A percentile compares a stretch with the other conserved stretches of the same genome.
Conservation (phyloP, 345 rosid species). For the Syzygium oleosum region DNA sequence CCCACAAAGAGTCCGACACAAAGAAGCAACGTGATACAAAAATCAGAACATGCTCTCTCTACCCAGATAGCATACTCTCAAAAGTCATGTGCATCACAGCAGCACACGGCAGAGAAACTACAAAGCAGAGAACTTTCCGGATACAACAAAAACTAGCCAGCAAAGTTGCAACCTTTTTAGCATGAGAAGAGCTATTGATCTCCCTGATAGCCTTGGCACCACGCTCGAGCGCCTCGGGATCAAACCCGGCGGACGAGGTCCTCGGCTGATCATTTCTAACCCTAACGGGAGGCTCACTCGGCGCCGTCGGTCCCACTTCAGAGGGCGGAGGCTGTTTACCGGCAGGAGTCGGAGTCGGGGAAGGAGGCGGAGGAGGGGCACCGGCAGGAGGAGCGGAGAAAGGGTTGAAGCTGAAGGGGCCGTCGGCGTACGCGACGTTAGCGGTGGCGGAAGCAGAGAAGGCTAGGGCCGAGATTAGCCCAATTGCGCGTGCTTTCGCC, state of each 20-base stretch:
- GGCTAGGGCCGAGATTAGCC: slow-evolving; percentile 60
- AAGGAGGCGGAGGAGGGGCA: not conserved
- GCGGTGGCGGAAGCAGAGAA: slow-evolving; percentile 48
- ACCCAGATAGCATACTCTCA: not conserved
- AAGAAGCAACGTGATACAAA: not conserved
- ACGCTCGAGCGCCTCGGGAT: slow-evolving; percentile 86
- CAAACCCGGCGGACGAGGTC: slow-evolving; percentile 81
- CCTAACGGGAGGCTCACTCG: slow-evolving; percentile 16
- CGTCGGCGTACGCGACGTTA: slow-evolving; percentile 47
- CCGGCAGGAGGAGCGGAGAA: slow-evolving; percentile 25
- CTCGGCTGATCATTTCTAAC: slow-evolving; percentile 67
- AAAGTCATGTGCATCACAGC: not conserved
- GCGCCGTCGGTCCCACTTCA: slow-evolving; percentile 13
- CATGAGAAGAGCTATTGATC: slow-evolving; percentile 53
- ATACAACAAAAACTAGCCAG: not conserved
- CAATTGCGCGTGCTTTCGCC: slow-evolving; percentile 50
- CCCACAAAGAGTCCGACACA: not conserved
- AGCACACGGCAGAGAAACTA: not conserved
- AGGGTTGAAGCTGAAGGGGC: slow-evolving; percentile 44
- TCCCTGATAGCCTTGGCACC: slow-evolving; percentile 70
- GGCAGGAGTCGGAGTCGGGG: slow-evolving; percentile 21
- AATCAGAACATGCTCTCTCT: not conserved
- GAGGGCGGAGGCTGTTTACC: slow-evolving; percentile 26
- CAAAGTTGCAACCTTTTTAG: slow-evolving; percentile 55
- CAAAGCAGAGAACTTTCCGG: not conserved